Evolutionary conservation across 2,329 filamentous ascomycete genomes (phyloP).

Genomic region (Mycosphaerelloides madeirae): DNA sequence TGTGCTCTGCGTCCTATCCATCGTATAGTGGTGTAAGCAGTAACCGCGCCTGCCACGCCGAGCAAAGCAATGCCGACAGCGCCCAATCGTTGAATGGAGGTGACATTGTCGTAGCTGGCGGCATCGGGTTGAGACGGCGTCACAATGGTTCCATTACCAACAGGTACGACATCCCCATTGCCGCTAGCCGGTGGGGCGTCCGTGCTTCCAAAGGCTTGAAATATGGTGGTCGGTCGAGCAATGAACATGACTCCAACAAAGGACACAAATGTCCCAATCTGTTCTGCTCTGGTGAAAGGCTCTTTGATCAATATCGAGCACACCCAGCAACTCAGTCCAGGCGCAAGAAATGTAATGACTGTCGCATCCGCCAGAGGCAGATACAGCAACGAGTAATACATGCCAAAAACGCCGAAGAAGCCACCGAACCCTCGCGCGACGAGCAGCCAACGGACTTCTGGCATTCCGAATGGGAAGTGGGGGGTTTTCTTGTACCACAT

Average conservation of each 20-base stretch:
- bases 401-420: conserved; percentile 71
- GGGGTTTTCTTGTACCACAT: conserved; percentile 68
- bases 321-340: conserved; percentile 71
- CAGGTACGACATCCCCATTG: conserved; percentile 27
- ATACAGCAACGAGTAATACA: conserved; percentile 72
- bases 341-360: conserved; percentile 81
- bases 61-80: conserved; percentile 69
- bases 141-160: conserved; percentile 28
- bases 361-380: conserved; percentile 82
- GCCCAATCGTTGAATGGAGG: conserved; percentile 60
- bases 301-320: conserved; percentile 73
- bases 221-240: conserved; percentile 62
- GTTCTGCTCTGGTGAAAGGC: conserved; percentile 71
- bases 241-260: conserved; percentile 78
- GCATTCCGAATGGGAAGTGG: conserved; percentile 65
- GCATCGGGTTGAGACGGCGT: conserved; percentile 22
- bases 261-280: conserved; percentile 69
- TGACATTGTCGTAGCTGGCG: conserved; percentile 43
- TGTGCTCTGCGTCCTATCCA: conserved; percentile 77
- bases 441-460: conserved; percentile 63
- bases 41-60: conserved; percentile 70
- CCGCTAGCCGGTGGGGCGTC: conserved; percentile 32
- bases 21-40: conserved; percentile 69
- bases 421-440: conserved; percentile 64
- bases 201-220: conserved; percentile 33